phyloP scores from a whole-genome alignment of 108 stramenopile genomes.

The Skeletonema tropicum region DNA sequence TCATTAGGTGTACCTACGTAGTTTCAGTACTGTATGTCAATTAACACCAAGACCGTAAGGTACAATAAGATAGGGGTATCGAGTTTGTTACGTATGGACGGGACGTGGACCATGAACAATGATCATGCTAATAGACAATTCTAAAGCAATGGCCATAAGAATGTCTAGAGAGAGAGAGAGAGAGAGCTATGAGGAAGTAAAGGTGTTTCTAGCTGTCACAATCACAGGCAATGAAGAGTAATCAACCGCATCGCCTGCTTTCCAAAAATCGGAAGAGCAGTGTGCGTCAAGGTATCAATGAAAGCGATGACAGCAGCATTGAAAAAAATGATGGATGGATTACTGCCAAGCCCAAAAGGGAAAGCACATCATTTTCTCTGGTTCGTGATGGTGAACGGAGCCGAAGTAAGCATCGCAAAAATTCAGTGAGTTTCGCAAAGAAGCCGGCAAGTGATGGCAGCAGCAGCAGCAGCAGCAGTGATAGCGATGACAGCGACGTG shows the following conservation, averaged over 20 bases:
- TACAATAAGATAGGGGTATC: too few relatives aligned
- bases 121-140: too few relatives aligned
- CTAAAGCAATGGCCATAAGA: too few relatives aligned
- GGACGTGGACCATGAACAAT: too few relatives aligned
- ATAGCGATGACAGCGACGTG: constrained; percentile 5
- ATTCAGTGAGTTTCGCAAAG: background rate
- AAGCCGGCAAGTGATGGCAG: background rate
- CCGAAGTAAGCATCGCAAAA: background rate
- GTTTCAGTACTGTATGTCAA: too few relatives aligned
- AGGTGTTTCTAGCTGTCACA: background rate
- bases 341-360: background rate
- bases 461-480: constrained; percentile 19
- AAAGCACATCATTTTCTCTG: background rate
- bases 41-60: too few relatives aligned
- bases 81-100: too few relatives aligned
- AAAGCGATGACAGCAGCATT: background rate
- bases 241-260: background rate
- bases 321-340: background rate
- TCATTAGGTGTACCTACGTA: too few relatives aligned
- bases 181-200: too few relatives aligned
- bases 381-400: background rate
- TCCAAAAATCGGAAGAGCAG: background rate
- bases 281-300: background rate
- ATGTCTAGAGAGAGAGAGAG: too few relatives aligned
- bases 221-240: background rate